phyloP scores from a whole-genome alignment of 345 rosid species.

The Eucalyptus urophylla region DNA sequence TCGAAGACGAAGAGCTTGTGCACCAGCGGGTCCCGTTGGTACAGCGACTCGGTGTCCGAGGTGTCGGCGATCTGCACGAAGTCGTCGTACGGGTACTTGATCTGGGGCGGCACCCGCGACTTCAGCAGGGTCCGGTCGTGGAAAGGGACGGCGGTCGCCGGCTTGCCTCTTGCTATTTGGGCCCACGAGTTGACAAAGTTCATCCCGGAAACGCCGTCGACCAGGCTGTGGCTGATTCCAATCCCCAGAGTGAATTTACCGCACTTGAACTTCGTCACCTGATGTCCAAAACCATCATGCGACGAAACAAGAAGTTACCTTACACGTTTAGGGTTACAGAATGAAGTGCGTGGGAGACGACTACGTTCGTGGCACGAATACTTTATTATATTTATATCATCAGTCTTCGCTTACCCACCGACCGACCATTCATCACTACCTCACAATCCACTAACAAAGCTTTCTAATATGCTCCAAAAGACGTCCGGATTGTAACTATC shows the following conservation, averaged over 20 bases:
- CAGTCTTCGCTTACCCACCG: neutral
- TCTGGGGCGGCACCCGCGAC: constrained; percentile 4
- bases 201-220: constrained; percentile 16
- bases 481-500: too few relatives aligned
- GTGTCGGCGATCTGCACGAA: constrained; percentile 3
- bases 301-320: neutral
- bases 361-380: neutral
- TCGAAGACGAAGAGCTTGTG: neutral
- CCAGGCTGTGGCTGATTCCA: constrained; percentile 10
- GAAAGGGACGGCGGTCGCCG: constrained; percentile 7
- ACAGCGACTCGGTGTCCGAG: neutral
- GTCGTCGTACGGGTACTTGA: constrained; percentile 3
- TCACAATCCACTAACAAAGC: neutral
- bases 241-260: constrained; percentile 19
- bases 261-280: constrained; percentile 23
- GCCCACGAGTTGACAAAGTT: constrained; percentile 19
- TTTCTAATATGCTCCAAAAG: neutral
- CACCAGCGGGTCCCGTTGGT: neutral
- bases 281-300: neutral
- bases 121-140: constrained; percentile 9
- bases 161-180: constrained; percentile 7
- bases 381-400: neutral
- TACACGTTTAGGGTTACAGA: neutral
- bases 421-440: neutral
- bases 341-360: neutral